A percentile compares a stretch with the other conserved stretches of the same genome.
phyloP scores from a whole-genome alignment of 208 protist species.

The Trypanosoma boissoni region DNA sequence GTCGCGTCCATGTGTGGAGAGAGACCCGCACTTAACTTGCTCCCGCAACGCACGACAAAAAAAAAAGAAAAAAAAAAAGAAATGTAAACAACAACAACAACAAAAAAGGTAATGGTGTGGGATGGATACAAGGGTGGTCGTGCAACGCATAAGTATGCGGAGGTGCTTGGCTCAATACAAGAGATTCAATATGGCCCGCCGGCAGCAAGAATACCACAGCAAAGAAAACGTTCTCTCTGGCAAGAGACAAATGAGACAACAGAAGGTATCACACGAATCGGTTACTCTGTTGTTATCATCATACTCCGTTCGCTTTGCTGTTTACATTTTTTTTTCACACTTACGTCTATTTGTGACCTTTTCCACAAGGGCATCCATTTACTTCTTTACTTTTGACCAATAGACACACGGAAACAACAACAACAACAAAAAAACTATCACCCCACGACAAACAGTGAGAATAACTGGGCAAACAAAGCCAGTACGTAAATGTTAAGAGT shows the following conservation, averaged over 20 bases:
- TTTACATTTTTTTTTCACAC: conserved; percentile 26
- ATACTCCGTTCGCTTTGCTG: background rate
- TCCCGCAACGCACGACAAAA: background rate
- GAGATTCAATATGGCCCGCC: too few species aligned
- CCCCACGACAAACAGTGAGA: conserved; percentile 56
- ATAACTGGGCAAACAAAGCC: conserved; percentile 58
- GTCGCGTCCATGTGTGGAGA: conserved; percentile 13
- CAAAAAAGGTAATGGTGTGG: too few species aligned
- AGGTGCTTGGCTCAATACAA: too few species aligned
- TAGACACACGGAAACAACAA: conserved; percentile 78
- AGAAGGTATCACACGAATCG: too few species aligned
- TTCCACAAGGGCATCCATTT: conserved; percentile 48
- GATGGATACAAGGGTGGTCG: too few species aligned
- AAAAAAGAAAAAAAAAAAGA: background rate
- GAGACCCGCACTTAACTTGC: background rate
- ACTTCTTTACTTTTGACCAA: conserved; percentile 35
- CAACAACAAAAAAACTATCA: conserved; percentile 69
- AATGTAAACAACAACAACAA: conserved; percentile 14
- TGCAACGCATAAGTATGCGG: too few species aligned
- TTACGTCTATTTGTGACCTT: conserved; percentile 25
- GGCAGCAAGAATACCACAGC: too few species aligned
- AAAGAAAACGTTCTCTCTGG: too few species aligned
- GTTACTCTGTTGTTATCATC: conserved; percentile 2
- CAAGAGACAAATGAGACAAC: too few species aligned
- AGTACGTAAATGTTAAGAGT: conserved; percentile 39